A percentile compares a stretch with the other conserved stretches of the same genome.
Conservation (phyloP, 1,139 yeast genomes). For the Yamadazyma siamensis region DNA sequence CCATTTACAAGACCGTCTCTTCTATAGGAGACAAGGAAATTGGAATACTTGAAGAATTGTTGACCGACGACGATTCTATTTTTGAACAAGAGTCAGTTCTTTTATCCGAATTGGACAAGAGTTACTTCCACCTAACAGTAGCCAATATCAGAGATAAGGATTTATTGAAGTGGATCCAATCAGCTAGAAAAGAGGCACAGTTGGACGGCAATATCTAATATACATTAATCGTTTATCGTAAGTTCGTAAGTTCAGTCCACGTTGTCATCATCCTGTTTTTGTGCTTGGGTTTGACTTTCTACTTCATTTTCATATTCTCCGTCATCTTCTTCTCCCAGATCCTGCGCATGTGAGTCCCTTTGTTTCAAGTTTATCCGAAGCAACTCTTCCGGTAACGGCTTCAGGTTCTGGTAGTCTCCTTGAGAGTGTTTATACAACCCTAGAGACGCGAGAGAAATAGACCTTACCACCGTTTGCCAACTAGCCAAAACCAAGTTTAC, state of each 20-base stretch:
- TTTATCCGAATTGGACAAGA: slow-evolving; percentile 14
- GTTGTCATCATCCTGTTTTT: no score
- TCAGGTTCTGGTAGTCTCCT: slow-evolving; percentile 38
- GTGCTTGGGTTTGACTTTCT: no score
- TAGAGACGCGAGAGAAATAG: slow-evolving; percentile 66
- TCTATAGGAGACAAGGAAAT: slow-evolving; percentile 10
- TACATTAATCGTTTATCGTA: no score
- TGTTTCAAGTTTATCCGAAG: slow-evolving; percentile 60
- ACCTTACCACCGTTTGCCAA: slow-evolving; percentile 67
- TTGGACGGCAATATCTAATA: no score
- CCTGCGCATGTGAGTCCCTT: slow-evolving; percentile 11
- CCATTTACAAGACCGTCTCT: slow-evolving; percentile 44
- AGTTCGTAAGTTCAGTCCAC: no score
- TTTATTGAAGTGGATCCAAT: slow-evolving; percentile 26
- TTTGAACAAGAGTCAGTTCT: slow-evolving; percentile 12
- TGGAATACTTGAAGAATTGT: slow-evolving; percentile 12
- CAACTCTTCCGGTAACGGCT: slow-evolving; percentile 52
- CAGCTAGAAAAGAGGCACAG: slow-evolving; percentile 15
- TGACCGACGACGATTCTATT: slow-evolving; percentile 6
- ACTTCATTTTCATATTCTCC: slow-evolving; percentile 1
- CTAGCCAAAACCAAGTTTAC: slow-evolving; percentile 55
- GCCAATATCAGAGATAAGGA: slow-evolving; percentile 16
- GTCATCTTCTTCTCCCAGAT: slow-evolving; percentile 3
- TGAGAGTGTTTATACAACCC: slow-evolving; percentile 49
- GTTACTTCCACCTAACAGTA: slow-evolving; percentile 13